Base-by-base conservation (phyloP, 306 rosid genomes). In the Cicer chorassanicum region DNA sequence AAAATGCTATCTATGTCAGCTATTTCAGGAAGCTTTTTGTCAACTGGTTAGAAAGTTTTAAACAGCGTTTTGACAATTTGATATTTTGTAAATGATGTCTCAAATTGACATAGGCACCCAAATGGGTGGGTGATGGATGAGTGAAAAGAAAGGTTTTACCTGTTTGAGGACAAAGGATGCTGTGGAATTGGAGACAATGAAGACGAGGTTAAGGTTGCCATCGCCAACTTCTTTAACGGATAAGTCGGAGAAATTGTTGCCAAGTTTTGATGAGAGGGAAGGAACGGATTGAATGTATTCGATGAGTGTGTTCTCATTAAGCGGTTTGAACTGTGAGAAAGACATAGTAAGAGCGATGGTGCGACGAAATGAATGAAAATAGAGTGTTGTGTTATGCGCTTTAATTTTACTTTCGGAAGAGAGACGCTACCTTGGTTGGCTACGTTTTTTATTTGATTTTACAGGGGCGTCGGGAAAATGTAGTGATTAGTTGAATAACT, bases 91-190 rank as follows among this genome's bases (percentile, higher is more conserved):
- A 29, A 29, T 29, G 34, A 29, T 29, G 34, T 29, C 4, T 29
- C 34, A 29, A 29, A 29, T 19, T 19, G 21, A 19, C 21, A 19
- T 19, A 19, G 1, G 21, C 21, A 19, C 21, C 21, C 21, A 19
- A 19, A 19, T 13, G 3, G 16, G 15, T 48, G 54, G 51, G 63
- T 14, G 41, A 54, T 29, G 36, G 36, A 57, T 13, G 9, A 21
- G 36, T 34, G 42, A 40, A 62, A 63, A 5, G 8, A 8, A 1
- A 8, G 3, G 45, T 13, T 16, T 29, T 18, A 91, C 97, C 94
- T 93, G 97, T 75, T 91, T 94, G 89, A 94, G 70, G 87, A 94
- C 96, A 46, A 91, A 41, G 73, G 97, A 94, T 42, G 92, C 95
- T 2, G 73, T 19, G 46, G 96, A 78, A 34, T 84, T 90, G 41